Conservation (phyloP, 345 rosid species). For the Populus pruinosa region DNA sequence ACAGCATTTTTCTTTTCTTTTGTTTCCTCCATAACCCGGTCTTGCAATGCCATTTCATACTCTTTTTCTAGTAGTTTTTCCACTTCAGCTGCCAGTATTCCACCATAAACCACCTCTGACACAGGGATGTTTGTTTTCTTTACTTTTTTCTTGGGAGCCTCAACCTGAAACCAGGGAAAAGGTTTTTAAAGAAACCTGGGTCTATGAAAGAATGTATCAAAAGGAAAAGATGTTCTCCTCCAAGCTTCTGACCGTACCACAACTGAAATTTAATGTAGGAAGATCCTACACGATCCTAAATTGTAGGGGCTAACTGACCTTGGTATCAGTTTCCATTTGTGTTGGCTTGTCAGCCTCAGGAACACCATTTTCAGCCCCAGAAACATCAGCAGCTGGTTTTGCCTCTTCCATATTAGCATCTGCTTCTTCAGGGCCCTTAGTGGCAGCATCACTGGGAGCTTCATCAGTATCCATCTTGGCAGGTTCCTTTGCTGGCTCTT, state of each 20-base stretch:
- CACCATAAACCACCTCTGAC: slow-evolving; percentile 74
- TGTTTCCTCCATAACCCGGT: slow-evolving; percentile 97
- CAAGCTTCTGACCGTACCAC: background rate
- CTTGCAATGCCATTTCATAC: slow-evolving; percentile 98
- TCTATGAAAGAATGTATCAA: background rate
- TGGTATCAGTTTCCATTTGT: slow-evolving; percentile 80
- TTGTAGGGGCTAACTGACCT: slow-evolving; percentile 38
- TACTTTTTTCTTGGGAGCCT: slow-evolving; percentile 89
- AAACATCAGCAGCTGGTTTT: slow-evolving; percentile 50
- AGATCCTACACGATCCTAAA: background rate
- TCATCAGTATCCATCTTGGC: slow-evolving; percentile 81
- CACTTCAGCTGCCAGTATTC: slow-evolving; percentile 57
- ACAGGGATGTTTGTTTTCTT: slow-evolving; percentile 81
- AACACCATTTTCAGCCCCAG: slow-evolving; percentile 64
- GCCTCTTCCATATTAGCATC: slow-evolving; percentile 86
- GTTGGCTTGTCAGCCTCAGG: slow-evolving; percentile 66
- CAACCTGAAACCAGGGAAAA: slow-evolving; percentile 40
- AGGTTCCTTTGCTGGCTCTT: slow-evolving; percentile 51
- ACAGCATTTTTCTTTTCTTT: slow-evolving; percentile 97
- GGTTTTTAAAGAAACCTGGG: background rate
- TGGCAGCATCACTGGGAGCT: slow-evolving; percentile 32
- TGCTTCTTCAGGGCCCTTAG: slow-evolving; percentile 51
- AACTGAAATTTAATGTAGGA: background rate
- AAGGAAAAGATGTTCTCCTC: too few species aligned
- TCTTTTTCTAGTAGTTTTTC: slow-evolving; percentile 92